Evolutionary conservation across 768 basidiomycete species (phyloP).

Genomic region (Hypsizygus marmoreus): DNA sequence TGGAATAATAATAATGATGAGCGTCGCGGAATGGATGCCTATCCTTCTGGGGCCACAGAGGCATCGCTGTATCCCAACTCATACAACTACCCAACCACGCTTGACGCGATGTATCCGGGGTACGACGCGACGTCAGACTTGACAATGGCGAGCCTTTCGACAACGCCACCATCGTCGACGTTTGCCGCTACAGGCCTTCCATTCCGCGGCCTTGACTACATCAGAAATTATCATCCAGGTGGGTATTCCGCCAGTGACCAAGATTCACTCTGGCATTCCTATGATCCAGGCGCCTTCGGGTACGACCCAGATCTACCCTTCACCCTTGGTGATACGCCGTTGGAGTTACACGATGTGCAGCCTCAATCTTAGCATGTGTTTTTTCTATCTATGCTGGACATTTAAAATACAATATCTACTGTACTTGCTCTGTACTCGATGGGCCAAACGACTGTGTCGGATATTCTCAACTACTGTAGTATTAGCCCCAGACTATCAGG

Average conservation of each 20-base stretch:
- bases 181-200: conserved; percentile 78
- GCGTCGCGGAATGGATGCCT: conserved; percentile 43
- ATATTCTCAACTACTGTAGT: too few relatives aligned
- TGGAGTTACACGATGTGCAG: conserved; percentile 38
- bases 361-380: conserved; percentile 19
- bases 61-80: conserved; percentile 44
- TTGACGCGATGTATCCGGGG: conserved; percentile 42
- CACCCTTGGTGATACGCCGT: conserved; percentile 46
- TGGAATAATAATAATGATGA: conserved; percentile 49
- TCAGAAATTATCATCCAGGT: conserved; percentile 72
- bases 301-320: conserved; percentile 81
- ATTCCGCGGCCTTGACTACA: conserved; percentile 81
- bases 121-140: conserved; percentile 43
- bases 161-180: conserved; percentile 60
- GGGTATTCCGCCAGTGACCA: conserved; percentile 49
- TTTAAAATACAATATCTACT: too few relatives aligned
- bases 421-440: too few relatives aligned
- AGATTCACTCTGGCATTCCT: conserved; percentile 59
- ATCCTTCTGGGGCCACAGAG: conserved; percentile 42
- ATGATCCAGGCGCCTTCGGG: conserved; percentile 74
- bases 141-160: conserved; percentile 47
- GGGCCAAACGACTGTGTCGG: too few relatives aligned
- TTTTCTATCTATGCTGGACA: too few relatives aligned
- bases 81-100: conserved; percentile 43
- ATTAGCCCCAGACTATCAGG: too few relatives aligned